phyloP scores from a whole-genome alignment of 1,284 basidiomycete genomes.

The Peniophora sp. region DNA sequence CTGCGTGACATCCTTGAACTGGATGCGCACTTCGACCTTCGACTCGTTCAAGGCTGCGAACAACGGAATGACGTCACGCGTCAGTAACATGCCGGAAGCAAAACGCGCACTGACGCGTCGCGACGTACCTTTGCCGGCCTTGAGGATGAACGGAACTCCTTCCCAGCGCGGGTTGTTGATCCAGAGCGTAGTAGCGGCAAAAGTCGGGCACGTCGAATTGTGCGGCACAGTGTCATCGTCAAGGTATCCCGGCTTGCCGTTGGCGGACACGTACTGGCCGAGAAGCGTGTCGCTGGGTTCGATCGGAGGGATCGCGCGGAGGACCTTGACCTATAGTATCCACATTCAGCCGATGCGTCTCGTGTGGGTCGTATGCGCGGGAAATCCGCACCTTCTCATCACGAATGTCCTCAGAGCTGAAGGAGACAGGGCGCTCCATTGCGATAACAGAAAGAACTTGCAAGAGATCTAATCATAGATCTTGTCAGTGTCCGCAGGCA shows the following conservation, averaged over 20 bases:
- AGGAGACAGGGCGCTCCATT: constrained; percentile 97
- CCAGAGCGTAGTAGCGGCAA: constrained; percentile 80
- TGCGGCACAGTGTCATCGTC: constrained; percentile 93
- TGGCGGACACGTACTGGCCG: constrained; percentile 84
- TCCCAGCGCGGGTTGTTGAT: constrained; percentile 96
- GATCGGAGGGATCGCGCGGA: constrained; percentile 83
- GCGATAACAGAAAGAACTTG: constrained; percentile 89
- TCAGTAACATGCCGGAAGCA: not conserved
- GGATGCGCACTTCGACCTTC: constrained; percentile 94
- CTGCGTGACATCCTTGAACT: constrained; percentile 93
- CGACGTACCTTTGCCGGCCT: constrained; percentile 85
- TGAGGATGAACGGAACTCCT: constrained; percentile 94
- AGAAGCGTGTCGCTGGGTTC: constrained; percentile 73
- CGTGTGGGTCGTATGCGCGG: constrained; percentile 9
- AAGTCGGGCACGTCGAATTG: constrained; percentile 88
- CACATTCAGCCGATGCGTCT: constrained; percentile 5
- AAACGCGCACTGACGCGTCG: not conserved
- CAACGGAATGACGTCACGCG: constrained; percentile 3
- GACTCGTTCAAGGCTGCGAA: constrained; percentile 84
- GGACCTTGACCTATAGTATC: constrained; percentile 79
- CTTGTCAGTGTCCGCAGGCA: constrained; percentile 6
- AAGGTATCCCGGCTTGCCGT: constrained; percentile 94
- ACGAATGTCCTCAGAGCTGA: constrained; percentile 91
- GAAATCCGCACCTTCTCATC: constrained; percentile 77
- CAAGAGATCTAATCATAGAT: constrained; percentile 60